Percentiles rank a stretch among this genome's conserved stretches.
Conservation (phyloP, 768 basidiomycete species). For the Mycena galopus region DNA sequence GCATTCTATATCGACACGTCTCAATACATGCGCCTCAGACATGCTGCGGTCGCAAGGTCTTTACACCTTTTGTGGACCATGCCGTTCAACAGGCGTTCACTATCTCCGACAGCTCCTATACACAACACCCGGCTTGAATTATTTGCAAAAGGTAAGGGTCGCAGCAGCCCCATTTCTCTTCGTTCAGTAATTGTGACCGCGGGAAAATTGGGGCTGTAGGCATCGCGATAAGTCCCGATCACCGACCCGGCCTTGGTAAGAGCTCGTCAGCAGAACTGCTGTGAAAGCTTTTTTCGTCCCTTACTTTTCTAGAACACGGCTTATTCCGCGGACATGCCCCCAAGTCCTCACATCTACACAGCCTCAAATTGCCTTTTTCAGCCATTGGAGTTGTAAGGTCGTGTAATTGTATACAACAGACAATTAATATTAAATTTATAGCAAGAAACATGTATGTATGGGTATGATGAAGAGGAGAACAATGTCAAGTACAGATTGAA, state of each 20-base stretch:
- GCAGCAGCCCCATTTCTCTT: too few species aligned
- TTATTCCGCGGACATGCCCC: too few species aligned
- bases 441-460: neutral
- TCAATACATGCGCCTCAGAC: neutral
- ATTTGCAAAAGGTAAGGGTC: too few species aligned
- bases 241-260: too few species aligned
- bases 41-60: neutral
- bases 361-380: neutral
- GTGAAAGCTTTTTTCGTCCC: too few species aligned
- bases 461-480: neutral
- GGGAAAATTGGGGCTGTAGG: too few species aligned
- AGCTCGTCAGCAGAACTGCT: too few species aligned
- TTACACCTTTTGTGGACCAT: neutral
- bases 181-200: too few species aligned
- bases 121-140: too few species aligned
- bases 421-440: constrained; percentile 13
- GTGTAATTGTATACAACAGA: neutral
- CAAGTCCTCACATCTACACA: too few species aligned
- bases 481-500: neutral
- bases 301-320: too few species aligned
- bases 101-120: neutral
- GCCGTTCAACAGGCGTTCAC: neutral
- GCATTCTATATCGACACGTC: neutral
- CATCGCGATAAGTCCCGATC: too few species aligned
- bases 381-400: neutral